Evolutionary conservation across 139 green algal species (phyloP).

Genomic region (Tetradesmus lagerheimii): DNA sequence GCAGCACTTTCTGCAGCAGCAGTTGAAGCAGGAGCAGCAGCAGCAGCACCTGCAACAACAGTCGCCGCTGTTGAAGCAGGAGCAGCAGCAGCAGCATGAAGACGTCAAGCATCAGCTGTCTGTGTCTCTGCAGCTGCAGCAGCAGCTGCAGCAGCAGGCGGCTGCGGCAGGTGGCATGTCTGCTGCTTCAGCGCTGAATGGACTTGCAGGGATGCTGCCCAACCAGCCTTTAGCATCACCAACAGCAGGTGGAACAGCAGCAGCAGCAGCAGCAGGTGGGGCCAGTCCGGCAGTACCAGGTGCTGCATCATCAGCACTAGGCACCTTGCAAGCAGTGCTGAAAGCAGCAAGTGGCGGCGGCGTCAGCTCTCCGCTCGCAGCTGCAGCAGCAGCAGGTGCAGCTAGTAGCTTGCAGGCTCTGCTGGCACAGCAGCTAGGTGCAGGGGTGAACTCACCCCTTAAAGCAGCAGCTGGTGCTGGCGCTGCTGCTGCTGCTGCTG

Average conservation of each 20-base stretch:
- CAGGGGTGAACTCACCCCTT: not conserved
- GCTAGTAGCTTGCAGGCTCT: not conserved
- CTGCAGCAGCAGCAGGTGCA: not conserved
- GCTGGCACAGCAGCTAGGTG: not conserved
- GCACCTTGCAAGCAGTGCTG: not conserved
- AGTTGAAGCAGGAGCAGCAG: not conserved
- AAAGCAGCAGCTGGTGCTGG: not conserved
- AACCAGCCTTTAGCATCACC: not conserved
- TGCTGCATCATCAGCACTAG: conserved; percentile 12
- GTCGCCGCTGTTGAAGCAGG: not conserved
- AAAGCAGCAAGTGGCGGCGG: not conserved
- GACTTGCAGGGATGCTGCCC: not conserved
- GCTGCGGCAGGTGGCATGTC: not conserved
- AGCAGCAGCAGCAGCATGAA: conserved; percentile 14
- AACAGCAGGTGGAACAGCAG: not conserved
- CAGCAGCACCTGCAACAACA: conserved; percentile 23
- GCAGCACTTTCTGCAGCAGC: conserved; percentile 8
- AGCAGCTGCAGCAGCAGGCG: not conserved
- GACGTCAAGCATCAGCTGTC: not conserved
- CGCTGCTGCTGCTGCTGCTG: not conserved
- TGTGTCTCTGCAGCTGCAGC: not conserved
- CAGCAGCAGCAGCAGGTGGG: conserved; percentile 23
- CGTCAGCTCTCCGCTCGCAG: not conserved
- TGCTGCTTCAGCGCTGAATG: not conserved
- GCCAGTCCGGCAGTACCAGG: not conserved